Percentiles rank a stretch among this genome's conserved stretches.
These are phyloP conservation scores for Sphenostylis stenocarpa DNA, from an alignment of 306 rosid species.

Conservation along the genomic window DNA sequence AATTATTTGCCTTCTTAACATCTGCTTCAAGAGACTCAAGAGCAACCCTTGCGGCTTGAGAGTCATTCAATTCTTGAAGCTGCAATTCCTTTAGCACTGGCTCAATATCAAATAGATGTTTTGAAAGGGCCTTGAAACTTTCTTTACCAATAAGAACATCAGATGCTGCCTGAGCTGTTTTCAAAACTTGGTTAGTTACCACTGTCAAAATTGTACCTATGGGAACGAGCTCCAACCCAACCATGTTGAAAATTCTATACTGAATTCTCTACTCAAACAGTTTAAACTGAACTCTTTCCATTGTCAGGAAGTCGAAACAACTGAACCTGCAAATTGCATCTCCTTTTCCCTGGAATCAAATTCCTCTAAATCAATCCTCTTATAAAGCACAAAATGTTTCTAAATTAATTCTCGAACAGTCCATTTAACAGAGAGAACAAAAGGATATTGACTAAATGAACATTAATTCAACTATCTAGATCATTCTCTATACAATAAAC, in stretches of 20 bases:
- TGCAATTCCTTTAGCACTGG: slow-evolving; percentile 71
- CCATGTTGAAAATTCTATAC: slow-evolving; percentile 17
- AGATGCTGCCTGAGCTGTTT: slow-evolving; percentile 73
- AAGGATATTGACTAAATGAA: neutral
- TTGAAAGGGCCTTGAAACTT: slow-evolving; percentile 68
- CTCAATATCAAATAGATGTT: slow-evolving; percentile 67
- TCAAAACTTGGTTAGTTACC: slow-evolving; percentile 62
- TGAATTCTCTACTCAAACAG: slow-evolving; percentile 19
- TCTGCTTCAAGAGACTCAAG: slow-evolving; percentile 72
- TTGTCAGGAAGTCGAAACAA: slow-evolving; percentile 23
- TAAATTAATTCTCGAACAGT: slow-evolving; percentile 5
- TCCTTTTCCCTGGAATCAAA: slow-evolving; percentile 30
- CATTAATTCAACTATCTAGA: neutral
- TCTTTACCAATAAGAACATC: slow-evolving; percentile 68
- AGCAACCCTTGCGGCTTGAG: slow-evolving; percentile 71
- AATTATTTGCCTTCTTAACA: slow-evolving; percentile 64
- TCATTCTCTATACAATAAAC: neutral
- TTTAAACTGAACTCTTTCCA: slow-evolving; percentile 7
- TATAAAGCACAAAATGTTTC: neutral
- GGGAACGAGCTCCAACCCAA: slow-evolving; percentile 72
- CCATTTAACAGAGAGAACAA: neutral
- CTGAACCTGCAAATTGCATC: neutral
- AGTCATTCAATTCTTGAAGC: slow-evolving; percentile 69
- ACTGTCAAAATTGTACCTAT: slow-evolving; percentile 79
- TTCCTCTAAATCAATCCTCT: slow-evolving; percentile 18